Base-by-base conservation (phyloP, 495 filamentous ascomycete species). In the Penicillium pancosmium region DNA sequence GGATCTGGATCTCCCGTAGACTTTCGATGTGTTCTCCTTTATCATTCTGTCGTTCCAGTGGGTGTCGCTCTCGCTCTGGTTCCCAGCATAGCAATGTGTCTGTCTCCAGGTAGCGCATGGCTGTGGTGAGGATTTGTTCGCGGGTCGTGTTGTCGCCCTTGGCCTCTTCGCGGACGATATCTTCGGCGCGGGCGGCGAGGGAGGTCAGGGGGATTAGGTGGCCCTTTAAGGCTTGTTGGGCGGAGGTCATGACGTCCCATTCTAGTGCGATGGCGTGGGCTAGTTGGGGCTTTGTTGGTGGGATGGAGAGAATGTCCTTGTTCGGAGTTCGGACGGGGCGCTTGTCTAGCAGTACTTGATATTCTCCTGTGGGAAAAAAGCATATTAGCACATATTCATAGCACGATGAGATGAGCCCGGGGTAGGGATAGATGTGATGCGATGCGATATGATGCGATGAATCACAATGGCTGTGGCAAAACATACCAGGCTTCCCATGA, bases 81-180 rank as follows among this genome's bases (percentile, higher is more conserved):
- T 90, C 91, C 88, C 90, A 93, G 79, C 94, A 98, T 10, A 98
- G 83, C n/a, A 97, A 75, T 0, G 91, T 93, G 72, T 98, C 94
- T 0, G 94, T 98, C 55, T 92, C 86, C 7, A 98, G 78, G 70
- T 98, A 97, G 9, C 89, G 83, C 80, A 98, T 82, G 35, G 92
- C 73, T 50, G 84, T 89, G 11, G 68, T 75, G 18, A 88, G 72
- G 13, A 96, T 87, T 34, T 81, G 77, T 1, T 80, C 64, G 41
- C 92, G 79, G 33, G 76, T 75, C 7, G 70, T 71, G 0, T 61
- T 60, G 10, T 68, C 50, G 0, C 77, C 80, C 27, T 70, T 46
- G n/a, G 82, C 83, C 66, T 89, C 86, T 59, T 91, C 86, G 23
- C 79, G 80, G 23, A 75, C 78, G 52, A 97, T 90, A 63, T 97